Evolutionary conservation across 768 basidiomycete species (phyloP), one percentile per base, ranked within the genome.

Genomic region (Polyporus arcularius): DNA sequence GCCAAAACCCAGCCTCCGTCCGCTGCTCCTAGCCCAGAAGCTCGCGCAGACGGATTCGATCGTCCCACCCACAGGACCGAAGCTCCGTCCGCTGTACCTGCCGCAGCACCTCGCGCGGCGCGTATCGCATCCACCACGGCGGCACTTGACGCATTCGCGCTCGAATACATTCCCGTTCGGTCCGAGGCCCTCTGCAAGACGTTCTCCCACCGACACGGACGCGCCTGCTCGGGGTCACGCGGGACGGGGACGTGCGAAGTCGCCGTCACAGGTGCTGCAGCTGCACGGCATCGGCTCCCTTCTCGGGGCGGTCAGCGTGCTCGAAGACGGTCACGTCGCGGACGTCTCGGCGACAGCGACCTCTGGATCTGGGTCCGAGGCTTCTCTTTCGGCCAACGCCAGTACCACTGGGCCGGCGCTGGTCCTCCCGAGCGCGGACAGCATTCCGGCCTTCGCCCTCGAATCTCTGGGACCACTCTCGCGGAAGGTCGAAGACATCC

Each of bases 21-120:
- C 65, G 18, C 59, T 71, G 48, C 18, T 69, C 18, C 62, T 71
- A 14, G 65, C 70, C 31, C 67, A 68, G 65, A 61, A 69, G 47
- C 39, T 71, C 41, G 68, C 61, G 32, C 61, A 63, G 41, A 47
- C 52, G 8, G 43, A 57, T 31, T 55, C 53, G 32, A 50, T 58
- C 32, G 42, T 57, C 15, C 30, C 16, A 32, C 60, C 40, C 53
- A n/a, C 46, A 32, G 46, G 16, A n/a, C 53, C 53, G 30, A 53
- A 26, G 28, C 55, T 58, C 38, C 64, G 64, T 28, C 60, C 60
- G 16, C 64, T 65, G 48, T 39, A 58, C 47, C 60, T 65, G 30
- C 60, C 60, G 14, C 53, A 55, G 48, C 57, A 53, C 53, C 46
- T 62, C 45, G 61, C 64, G 3, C 57, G 45, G 38, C 49, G 62